Evolutionary conservation across 176 grass and related monocot species (phyloP).

Genomic region (Bothriochloa decipiens): DNA sequence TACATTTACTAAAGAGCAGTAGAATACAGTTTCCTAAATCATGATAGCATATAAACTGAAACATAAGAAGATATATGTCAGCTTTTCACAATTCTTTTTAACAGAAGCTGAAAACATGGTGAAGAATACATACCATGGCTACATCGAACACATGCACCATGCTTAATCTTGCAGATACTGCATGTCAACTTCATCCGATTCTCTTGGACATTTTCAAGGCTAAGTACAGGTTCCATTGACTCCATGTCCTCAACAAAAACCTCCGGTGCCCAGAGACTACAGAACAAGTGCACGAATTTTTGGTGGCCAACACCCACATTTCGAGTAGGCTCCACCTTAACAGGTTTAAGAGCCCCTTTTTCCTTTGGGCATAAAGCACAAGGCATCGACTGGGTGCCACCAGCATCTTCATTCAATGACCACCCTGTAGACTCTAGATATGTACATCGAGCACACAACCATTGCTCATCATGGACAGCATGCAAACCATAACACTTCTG

Average conservation of each 20-base stretch:
- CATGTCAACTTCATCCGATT: constrained; percentile 75
- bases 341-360: constrained; percentile 74
- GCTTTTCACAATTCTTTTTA: constrained; percentile 13
- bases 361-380: constrained; percentile 88
- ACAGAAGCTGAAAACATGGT: constrained; percentile 9
- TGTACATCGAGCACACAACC: constrained; percentile 82
- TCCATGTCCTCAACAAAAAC: constrained; percentile 68
- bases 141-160: constrained; percentile 90
- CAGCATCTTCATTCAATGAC: constrained; percentile 28
- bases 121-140: constrained; percentile 84
- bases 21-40: constrained; percentile 19
- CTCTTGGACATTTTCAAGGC: constrained; percentile 55
- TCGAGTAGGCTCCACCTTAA: constrained; percentile 34
- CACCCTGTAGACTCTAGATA: constrained; percentile 48
- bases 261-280: constrained; percentile 89
- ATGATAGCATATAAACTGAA: constrained; percentile 15
- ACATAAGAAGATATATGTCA: constrained; percentile 18
- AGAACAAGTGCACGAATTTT: constrained; percentile 84
- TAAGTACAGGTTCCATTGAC: constrained; percentile 77
- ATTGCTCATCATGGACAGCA: constrained; percentile 53
- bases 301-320: constrained; percentile 17
- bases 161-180: constrained; percentile 93
- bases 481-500: constrained; percentile 96
- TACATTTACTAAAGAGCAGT: constrained; percentile 2
- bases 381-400: constrained; percentile 30